Evolutionary conservation across 495 filamentous ascomycete genomes (phyloP), one percentile per base, ranked within the genome.

Genomic region (Alectoria sarmentosa): DNA sequence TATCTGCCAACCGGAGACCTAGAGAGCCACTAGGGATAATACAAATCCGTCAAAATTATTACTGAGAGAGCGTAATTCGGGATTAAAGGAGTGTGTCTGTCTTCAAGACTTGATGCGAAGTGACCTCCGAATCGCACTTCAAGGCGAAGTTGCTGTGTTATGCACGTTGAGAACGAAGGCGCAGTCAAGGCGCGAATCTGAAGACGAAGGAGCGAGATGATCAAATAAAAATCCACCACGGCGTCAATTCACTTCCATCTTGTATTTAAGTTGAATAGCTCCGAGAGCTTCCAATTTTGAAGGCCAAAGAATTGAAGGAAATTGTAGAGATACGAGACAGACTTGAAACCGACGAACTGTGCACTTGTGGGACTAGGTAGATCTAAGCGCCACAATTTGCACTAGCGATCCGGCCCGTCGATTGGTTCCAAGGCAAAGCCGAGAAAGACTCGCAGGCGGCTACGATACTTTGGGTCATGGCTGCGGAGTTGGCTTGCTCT

Each of bases 191-290:
- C 49, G 49, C 49, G 34, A 54, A 19, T 54, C 26, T 32, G 19
- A 32, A 54, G 28, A 32, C n/a, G 28, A 28, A 28, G 7, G 49
- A 54, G 28, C 26, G 28, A 54, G 28, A 32, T 32, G 49, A 54
- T 54, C 28, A 54, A 54, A 54, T 54, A 54, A 54, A 13, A 32
- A 54, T 32, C 28, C 49, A 32, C 49, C 49, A 54, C 28, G 49
- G 49, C 49, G 49, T 32, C 49, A 54, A 54, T 54, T 28, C 49
- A 54, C 49, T 54, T 19, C 21, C 26, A 54, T 32, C 2, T 19
- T 41, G 38, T 41, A 9, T 28, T 32, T 19, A 32, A 10, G 49
- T 32, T 4, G 6, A 32, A 14, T 30, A 28, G 23, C 48, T 52
- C 23, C 1, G 48, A 28, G 23, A 30, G 48, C 26, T 17, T 11